Evolutionary conservation across 1,139 yeast genomes (phyloP), one percentile per base, ranked within the genome.

Genomic region (Chernovozyma sophiae-reginae): DNA sequence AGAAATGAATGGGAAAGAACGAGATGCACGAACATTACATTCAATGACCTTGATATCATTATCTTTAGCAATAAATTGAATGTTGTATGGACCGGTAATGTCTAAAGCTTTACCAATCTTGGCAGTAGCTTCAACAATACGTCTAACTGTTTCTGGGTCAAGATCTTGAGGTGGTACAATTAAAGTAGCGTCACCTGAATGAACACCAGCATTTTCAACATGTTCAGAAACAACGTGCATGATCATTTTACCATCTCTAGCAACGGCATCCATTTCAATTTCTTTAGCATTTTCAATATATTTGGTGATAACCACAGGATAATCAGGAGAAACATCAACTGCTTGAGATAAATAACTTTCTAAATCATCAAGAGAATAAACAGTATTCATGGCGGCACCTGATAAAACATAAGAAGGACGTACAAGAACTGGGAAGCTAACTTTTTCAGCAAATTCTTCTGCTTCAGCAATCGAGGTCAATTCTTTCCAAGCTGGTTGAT

Each of bases 401-500:
- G 97, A 89, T 49, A 92, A 74, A 26, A 92, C 98, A 56, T 92
- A 92, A 31, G 97, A 90, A 31, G 98, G 98, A 72, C 98, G 87
- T 39, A 92, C 98, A 52, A 92, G 74, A 31, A 92, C 98, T 39
- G 98, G 98, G 67, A 86, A 92, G 29, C 90, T 78, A 36, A 89
- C 98, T 60, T 78, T 81, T 33, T 86, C 84, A 44, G 97, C 97
- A 60, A 92, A 92, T 36, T 70, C 80, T 64, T 87, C 95, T 40
- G 98, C 98, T 61, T 92, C 98, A 32, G 77, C 92, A 44, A 89
- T 74, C 18, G 97, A 86, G 29, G 97, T 89, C 54, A 92, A 79
- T 68, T 92, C 98, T 65, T 90, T 92, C 98, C 98, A 92, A 34
- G 97, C 97, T 37, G 98, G 98, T 68, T 92, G 98, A 67, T 92